Evolutionary conservation across 106 monocot genomes (phyloP).

Genomic region (Dioscorea alata): DNA sequence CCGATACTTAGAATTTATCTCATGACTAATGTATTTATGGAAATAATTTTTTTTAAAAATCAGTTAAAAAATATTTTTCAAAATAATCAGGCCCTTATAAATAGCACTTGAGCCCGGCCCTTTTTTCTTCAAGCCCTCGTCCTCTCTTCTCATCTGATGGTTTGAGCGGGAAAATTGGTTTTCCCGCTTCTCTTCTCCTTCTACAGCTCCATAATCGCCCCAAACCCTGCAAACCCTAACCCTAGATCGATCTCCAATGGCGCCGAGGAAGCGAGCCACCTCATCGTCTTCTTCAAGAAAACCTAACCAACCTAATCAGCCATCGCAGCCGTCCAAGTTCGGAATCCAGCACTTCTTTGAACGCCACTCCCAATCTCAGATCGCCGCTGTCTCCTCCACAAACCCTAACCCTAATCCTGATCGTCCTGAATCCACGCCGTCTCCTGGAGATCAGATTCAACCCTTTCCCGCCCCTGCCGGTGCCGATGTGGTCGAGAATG

Average conservation of each 20-base stretch:
- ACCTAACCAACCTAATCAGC: constrained; percentile 28
- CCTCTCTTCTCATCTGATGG: too few species aligned
- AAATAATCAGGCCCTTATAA: too few species aligned
- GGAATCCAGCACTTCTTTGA: constrained; percentile 99
- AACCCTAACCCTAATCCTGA: constrained; percentile 8
- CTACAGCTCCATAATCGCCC: too few species aligned
- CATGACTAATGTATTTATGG: too few species aligned
- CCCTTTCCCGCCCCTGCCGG: background rate
- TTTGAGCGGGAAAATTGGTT: too few species aligned
- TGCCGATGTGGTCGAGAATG: constrained; percentile 8
- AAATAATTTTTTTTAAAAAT: too few species aligned
- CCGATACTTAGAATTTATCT: too few species aligned
- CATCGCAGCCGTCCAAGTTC: constrained; percentile 75
- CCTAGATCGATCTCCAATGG: constrained; percentile 34
- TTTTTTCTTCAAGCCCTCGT: too few species aligned
- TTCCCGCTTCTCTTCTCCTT: too few species aligned
- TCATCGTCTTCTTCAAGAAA: constrained; percentile 43
- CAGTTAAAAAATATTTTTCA: too few species aligned
- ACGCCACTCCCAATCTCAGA: constrained; percentile 66
- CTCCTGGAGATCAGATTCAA: constrained; percentile 1
- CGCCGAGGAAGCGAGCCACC: constrained; percentile 51
- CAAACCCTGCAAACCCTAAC: constrained; percentile 5
- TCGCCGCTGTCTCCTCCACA: constrained; percentile 16
- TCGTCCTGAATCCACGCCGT: background rate
- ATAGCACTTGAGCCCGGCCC: too few species aligned